Conservation (phyloP, 257 asterid genomes). For the Capsicum rhomboideum region DNA sequence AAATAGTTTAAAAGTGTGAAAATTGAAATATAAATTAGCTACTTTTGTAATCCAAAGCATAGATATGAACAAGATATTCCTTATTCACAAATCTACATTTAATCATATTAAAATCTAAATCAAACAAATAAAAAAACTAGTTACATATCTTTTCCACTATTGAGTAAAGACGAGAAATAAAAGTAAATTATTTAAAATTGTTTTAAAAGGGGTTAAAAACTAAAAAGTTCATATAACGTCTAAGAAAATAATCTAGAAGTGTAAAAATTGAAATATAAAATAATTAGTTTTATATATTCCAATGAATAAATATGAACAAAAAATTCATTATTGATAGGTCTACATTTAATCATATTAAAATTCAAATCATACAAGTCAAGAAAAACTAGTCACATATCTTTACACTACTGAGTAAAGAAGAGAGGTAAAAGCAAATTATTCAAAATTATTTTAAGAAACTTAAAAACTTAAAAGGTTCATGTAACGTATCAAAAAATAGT, state of each 20-base stretch:
- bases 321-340: not conserved
- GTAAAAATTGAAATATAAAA: not conserved
- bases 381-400: not conserved
- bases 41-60: not conserved
- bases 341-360: not conserved
- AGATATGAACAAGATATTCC: not conserved
- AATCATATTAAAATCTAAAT: not conserved
- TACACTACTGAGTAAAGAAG: not conserved
- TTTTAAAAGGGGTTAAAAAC: too few relatives aligned
- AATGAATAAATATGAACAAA: not conserved
- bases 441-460: not conserved
- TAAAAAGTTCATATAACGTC: too few relatives aligned
- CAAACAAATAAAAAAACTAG: not conserved
- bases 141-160: not conserved
- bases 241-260: not conserved
- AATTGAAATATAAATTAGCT: not conserved
- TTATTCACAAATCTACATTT: not conserved
- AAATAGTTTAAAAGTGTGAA: not conserved
- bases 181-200: too few relatives aligned
- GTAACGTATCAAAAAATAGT: not conserved
- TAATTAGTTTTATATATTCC: not conserved
- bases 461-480: not conserved
- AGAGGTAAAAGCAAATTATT: not conserved
- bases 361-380: not conserved
- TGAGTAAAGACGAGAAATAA: not conserved